Base-by-base conservation (phyloP, 345 rosid genomes). In the Eucalyptus curtisii region DNA sequence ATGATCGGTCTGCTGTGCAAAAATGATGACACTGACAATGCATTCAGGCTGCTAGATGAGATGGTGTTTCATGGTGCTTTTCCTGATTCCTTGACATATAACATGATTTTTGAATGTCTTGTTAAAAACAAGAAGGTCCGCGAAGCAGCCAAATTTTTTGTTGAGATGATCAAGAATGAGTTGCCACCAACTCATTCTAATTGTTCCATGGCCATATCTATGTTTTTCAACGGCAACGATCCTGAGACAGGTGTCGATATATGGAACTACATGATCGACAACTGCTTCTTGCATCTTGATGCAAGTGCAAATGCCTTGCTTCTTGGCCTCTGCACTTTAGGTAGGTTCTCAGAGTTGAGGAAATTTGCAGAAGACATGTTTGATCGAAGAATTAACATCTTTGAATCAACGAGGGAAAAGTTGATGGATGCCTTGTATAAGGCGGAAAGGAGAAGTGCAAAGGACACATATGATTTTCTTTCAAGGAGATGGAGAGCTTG, bases 81-180 rank as follows among this genome's bases (percentile, higher is more conserved):
- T 64, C 95, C 95, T 1, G 94, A 93, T 91, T 91, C 93, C 47
- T 88, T 88, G 82, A 92, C 95, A 13, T 94, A 94, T 86, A 92
- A 92, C 89, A 87, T 91, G 89, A 93, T 95, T 89, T 95, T 95
- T 50, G 89, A 87, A 42, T 94, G 94, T 88, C 91, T 94, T 88
- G 88, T 93, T 80, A 90, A 91, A 87, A 94, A 88, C 91, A 94
- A 93, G 89, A 94, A 50, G 89, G 93, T 93, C 91, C 86, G 31
- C 12, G 87, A 86, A 86, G 92, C 92, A 31, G 91, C 91, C 42
- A 92, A 68, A 45, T 93, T 95, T 89, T 95, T 95, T 84, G 11
- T 30, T 24, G 97, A 95, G 93, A 94, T 95, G 94, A 88, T 90
- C 87, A 95, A 93, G 94, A 95, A 93, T 86, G 94, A 94, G 92